Base-by-base conservation (phyloP, 1,284 basidiomycete species). In the Crucibulum cyathiforme region DNA sequence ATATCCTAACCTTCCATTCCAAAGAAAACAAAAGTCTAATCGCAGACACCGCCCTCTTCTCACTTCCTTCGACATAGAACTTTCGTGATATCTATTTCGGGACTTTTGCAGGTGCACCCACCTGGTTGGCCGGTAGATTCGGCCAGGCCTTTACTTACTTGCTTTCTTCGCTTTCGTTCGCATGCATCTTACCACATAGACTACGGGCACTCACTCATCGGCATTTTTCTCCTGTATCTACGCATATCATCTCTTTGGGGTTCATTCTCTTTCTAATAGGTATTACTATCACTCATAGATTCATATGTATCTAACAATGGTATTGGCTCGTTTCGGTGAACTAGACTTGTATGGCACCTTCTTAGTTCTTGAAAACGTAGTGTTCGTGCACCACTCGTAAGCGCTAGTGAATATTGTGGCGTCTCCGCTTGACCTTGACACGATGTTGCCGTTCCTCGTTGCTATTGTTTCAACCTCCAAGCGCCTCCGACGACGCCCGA, bases 11-110 rank as follows among this genome's bases (percentile, higher is more conserved):
- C 17, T 17, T 38, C 36, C 50, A 36, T 58, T 43, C n/a, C 54
- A 56, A 63, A 76, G 74, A 75, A 78, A 74, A 67, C 70, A 58
- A 76, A 76, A 70, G 72, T 69, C 66, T 70, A 49, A 31, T 19
- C 31, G 31, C 47, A 13, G 13, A 50, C 37, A 45, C 39, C 45
- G 19, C 56, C 19, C 37, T 53, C 58, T 53, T 62, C 38, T 53
- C 54, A 56, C 56, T 65, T 59, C 61, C 50, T 56, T 54, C 43
- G 19, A 43, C 39, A 43, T 61, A 53, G 54, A 56, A 57, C 62
- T 43, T 58, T 56, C 60, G 62, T 58, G 58, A 56, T 59, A 39
- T 49, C 47, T 49, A 49, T 49, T 49, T 49, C 31, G 47, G 47
- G 47, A 49, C 47, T 49, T 49, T 49, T 49, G 47, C 31, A 49